These are phyloP conservation scores for Collariella sp. DNA, from an alignment of 495 filamentous ascomycete genomes.

Conservation along the genomic window DNA sequence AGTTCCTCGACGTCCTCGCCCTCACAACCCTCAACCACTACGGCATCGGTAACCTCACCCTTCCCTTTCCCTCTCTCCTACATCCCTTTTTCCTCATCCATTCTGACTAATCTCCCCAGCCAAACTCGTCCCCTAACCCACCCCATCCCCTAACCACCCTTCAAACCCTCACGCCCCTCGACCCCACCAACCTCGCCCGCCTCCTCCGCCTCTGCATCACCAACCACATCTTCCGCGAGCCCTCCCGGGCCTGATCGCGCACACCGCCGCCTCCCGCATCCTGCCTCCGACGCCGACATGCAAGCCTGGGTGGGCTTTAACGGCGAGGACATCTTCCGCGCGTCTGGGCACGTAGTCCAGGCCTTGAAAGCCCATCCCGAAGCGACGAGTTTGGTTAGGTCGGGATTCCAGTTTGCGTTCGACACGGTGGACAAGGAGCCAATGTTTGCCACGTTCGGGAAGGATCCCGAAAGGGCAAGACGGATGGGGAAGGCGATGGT, in stretches of 20 bases:
- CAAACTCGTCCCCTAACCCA: slow-evolving; percentile 31
- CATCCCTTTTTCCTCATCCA: neutral
- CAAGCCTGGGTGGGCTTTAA: slow-evolving; percentile 45
- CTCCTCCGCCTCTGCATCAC: slow-evolving; percentile 50
- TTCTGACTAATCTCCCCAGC: slow-evolving; percentile 16
- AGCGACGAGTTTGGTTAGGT: slow-evolving; percentile 31
- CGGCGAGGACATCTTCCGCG: slow-evolving; percentile 44
- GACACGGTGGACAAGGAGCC: slow-evolving; percentile 39
- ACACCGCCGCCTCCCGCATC: slow-evolving; percentile 42
- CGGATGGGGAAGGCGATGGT: slow-evolving; percentile 48
- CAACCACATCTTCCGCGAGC: slow-evolving; percentile 49
- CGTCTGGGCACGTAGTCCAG: slow-evolving; percentile 33
- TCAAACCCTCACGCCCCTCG: slow-evolving; percentile 31
- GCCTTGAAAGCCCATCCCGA: slow-evolving; percentile 32
- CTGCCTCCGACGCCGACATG: slow-evolving; percentile 38
- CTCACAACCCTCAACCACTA: slow-evolving; percentile 35
- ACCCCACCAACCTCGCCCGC: slow-evolving; percentile 40
- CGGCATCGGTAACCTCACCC: slow-evolving; percentile 25
- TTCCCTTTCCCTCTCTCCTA: neutral
- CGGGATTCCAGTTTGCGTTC: slow-evolving; percentile 44
- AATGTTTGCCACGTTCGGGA: slow-evolving; percentile 44
- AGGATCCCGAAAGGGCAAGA: slow-evolving; percentile 36
- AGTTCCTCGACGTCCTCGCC: slow-evolving; percentile 35
- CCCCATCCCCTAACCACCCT: slow-evolving; percentile 39
- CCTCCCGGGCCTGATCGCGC: slow-evolving; percentile 41